Percentiles rank a stretch among this genome's conserved stretches.
These are phyloP conservation scores for Naganishia antarctica DNA, from an alignment of 768 basidiomycete species.

Conservation along the genomic window DNA sequence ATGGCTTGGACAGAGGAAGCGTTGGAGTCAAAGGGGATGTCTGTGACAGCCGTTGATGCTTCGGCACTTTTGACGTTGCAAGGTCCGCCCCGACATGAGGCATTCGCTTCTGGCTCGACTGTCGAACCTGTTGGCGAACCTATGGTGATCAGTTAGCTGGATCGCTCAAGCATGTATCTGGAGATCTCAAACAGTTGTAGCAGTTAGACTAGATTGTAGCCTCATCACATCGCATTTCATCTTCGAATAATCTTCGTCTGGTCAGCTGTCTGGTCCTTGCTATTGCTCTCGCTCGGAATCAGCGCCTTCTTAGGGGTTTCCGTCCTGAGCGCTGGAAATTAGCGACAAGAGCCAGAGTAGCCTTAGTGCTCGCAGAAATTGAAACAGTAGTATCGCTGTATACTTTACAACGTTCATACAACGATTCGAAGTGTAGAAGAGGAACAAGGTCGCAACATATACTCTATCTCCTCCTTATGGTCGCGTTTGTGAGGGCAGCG, in stretches of 20 bases:
- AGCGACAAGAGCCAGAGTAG: too few relatives aligned
- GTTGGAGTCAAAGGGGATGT: conserved; percentile 55
- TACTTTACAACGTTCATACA: conserved; percentile 6
- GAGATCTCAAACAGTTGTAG: conserved; percentile 5
- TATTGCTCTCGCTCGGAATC: too few relatives aligned
- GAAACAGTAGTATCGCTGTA: too few relatives aligned
- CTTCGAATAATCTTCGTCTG: too few relatives aligned
- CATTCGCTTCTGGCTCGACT: background rate
- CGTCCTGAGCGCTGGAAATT: too few relatives aligned
- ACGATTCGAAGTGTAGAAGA: background rate
- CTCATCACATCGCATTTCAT: background rate
- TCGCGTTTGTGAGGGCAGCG: too few relatives aligned
- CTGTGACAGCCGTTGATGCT: conserved; percentile 23
- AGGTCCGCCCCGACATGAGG: conserved; percentile 11
- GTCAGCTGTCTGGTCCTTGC: too few relatives aligned
- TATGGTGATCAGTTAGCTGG: background rate
- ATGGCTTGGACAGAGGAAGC: conserved; percentile 81
- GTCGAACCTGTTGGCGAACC: background rate
- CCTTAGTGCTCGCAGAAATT: too few relatives aligned
- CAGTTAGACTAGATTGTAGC: too few relatives aligned
- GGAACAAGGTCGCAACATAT: background rate
- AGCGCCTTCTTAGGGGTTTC: too few relatives aligned
- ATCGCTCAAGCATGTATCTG: too few relatives aligned
- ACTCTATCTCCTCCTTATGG: conserved; percentile 10
- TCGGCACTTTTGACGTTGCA: conserved; percentile 19